Base-by-base conservation (phyloP, 768 basidiomycete species). In the Trametes gibbosa region DNA sequence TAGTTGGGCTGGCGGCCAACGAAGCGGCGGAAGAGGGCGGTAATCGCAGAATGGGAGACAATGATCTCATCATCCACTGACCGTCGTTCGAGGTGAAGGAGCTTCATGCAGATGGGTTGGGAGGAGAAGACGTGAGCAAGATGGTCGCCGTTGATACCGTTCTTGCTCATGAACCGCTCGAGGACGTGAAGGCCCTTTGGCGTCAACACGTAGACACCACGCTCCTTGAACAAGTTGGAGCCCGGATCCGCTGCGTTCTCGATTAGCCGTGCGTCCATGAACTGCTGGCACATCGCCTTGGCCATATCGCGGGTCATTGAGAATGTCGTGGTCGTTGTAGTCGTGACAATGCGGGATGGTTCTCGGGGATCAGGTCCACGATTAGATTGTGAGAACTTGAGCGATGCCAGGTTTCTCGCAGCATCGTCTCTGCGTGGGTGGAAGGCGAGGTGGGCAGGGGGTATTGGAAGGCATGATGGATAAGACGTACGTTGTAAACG, bases 261-360 rank as follows among this genome's bases (percentile, higher is more conserved):
- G 64, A 98, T 95, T 62, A 98, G 81, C 64, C 95, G 92, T 58
- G 97, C 95, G 66, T 98, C 97, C 93, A 99, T 97, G 71, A 98
- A 98, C 72, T 98, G 95, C 75, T 99, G 97, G 77, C 93, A 92
- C 89, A 99, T 98, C 34, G 93, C 94, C 77, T 98, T 98, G 63
- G 97, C 97, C 92, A 99, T 98, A 45, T 99, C 97, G 66, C 97
- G 89, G 65, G 94, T 93, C 97, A 99, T 98, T 62, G 94, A 94
- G 78, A 99, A 99, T 34, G 97, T 99, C 42, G 97, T 99, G 5
- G 97, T 98, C 6, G 97, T 99, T 0, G 97, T 99, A 0, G 97
- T 99, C 69, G 97, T 99, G 71, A 99, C 90, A 75, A 99, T 93
- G 70, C 97, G 89, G 74, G 92, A 87, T 68, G 95, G 94, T 75